Conservation (phyloP, 495 filamentous ascomycete genomes). For the Cercophora sp. region DNA sequence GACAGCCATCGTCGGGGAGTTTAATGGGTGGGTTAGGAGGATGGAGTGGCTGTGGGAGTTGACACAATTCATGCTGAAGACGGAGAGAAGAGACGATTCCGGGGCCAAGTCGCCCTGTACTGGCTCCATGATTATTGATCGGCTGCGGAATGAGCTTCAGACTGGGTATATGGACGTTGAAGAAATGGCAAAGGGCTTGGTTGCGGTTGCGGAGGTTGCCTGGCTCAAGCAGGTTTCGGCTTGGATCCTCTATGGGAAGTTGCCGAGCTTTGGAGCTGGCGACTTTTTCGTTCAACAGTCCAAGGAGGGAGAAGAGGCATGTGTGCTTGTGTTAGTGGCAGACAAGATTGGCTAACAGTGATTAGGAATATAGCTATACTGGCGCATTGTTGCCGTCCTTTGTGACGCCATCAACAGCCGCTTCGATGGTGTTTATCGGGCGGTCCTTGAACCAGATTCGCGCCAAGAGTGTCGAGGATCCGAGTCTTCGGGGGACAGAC, state of each 20-base stretch:
- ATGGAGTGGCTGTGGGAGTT: conserved; percentile 86
- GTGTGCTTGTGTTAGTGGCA: conserved; percentile 2
- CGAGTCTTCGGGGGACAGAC: conserved; percentile 56
- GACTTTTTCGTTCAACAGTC: conserved; percentile 75
- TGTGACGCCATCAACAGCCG: conserved; percentile 67
- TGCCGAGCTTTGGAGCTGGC: conserved; percentile 64
- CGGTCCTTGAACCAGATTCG: conserved; percentile 80
- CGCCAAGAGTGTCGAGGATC: conserved; percentile 41
- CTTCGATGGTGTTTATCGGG: conserved; percentile 87
- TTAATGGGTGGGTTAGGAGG: conserved; percentile 75
- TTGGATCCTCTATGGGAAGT: conserved; percentile 83
- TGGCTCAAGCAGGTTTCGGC: conserved; percentile 88
- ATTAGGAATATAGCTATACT: conserved; percentile 36
- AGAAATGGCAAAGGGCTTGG: conserved; percentile 62
- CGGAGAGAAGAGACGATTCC: conserved; percentile 11
- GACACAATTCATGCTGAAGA: conserved; percentile 56
- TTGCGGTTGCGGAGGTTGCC: conserved; percentile 75
- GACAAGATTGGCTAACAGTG: neutral
- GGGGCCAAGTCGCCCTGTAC: conserved; percentile 24
- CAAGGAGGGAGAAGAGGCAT: conserved; percentile 30
- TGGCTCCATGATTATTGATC: conserved; percentile 71
- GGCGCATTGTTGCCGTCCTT: conserved; percentile 66
- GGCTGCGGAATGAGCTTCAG: conserved; percentile 65
- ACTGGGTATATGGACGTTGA: conserved; percentile 90
- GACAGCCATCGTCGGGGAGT: conserved; percentile 76